Evolutionary conservation across 2,329 filamentous ascomycete species (phyloP).

Genomic region (Fusarium stilboides): DNA sequence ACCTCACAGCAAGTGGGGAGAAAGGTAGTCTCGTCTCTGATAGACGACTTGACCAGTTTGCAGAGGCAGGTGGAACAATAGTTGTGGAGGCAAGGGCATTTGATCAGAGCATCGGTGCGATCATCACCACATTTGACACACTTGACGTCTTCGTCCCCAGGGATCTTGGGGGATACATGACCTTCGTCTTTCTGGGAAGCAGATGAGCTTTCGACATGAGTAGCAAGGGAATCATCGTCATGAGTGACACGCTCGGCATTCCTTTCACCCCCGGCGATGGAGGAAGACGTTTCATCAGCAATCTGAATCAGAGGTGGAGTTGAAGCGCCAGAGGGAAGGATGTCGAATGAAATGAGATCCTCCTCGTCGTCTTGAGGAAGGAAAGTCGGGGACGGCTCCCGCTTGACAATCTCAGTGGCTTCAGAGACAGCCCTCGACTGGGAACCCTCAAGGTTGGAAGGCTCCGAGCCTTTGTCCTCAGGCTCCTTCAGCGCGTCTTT

Average conservation of each 20-base stretch:
- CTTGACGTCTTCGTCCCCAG: background rate
- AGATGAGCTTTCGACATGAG: background rate
- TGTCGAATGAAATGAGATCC: conserved; percentile 19
- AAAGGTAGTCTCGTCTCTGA: background rate
- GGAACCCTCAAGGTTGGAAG: too few species aligned
- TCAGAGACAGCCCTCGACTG: too few species aligned
- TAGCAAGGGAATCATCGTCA: too few species aligned
- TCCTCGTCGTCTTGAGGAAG: background rate
- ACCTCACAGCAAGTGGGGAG: conserved; percentile 18
- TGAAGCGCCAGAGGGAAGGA: background rate
- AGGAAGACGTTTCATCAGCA: background rate
- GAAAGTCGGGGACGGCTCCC: too few species aligned
- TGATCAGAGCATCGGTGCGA: background rate
- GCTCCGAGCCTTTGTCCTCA: background rate
- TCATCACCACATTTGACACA: conserved; percentile 5
- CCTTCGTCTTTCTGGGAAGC: too few species aligned
- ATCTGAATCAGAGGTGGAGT: background rate
- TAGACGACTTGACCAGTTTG: conserved; percentile 4
- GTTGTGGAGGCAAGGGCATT: conserved; percentile 10
- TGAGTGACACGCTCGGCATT: background rate
- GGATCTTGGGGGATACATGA: too few species aligned
- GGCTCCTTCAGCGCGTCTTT: background rate
- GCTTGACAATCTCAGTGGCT: too few species aligned
- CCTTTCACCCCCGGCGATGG: background rate
- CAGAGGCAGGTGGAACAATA: conserved; percentile 22